Conservation (phyloP, 169 alveolate species). For the Eimeria tenella region DNA sequence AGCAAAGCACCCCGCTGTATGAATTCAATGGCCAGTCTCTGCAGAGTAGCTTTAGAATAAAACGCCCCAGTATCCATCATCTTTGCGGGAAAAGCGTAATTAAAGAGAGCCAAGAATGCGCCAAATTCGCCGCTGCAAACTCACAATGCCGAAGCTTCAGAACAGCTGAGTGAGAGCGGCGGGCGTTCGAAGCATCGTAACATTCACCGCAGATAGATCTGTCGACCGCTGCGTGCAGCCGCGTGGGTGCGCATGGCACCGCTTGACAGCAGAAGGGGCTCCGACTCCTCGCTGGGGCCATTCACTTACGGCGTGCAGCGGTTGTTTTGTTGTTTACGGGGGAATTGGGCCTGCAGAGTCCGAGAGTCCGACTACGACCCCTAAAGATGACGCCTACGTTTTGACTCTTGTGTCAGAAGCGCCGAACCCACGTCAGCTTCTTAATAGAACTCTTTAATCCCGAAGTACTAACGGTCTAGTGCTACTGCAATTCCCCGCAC, state of each 20-base stretch:
- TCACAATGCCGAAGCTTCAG: no score
- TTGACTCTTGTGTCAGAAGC: slow-evolving; percentile 55
- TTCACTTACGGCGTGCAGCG: slow-evolving; percentile 44
- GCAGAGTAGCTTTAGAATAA: neutral
- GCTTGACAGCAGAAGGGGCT: slow-evolving; percentile 63
- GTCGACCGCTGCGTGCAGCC: slow-evolving; percentile 34
- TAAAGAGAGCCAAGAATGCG: no score
- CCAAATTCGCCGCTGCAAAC: no score
- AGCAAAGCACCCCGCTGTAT: neutral
- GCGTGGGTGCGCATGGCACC: slow-evolving; percentile 76
- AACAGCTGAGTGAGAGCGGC: no score
- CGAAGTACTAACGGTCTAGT: neutral
- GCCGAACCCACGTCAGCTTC: slow-evolving; percentile 63
- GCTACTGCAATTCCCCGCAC: no score
- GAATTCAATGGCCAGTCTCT: neutral
- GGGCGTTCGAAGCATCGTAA: no score
- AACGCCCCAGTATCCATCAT: neutral
- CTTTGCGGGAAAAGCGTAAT: neutral
- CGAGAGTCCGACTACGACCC: slow-evolving; percentile 19
- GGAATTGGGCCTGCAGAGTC: slow-evolving; percentile 67
- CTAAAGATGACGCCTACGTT: slow-evolving; percentile 53
- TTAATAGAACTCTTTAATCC: neutral
- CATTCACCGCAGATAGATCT: no score
- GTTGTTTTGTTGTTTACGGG: slow-evolving; percentile 47
- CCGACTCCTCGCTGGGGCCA: slow-evolving; percentile 73